Evolutionary conservation across 225 moss, liverwort and hornwort genomes (phyloP).

Genomic region (Bryum argenteum): DNA sequence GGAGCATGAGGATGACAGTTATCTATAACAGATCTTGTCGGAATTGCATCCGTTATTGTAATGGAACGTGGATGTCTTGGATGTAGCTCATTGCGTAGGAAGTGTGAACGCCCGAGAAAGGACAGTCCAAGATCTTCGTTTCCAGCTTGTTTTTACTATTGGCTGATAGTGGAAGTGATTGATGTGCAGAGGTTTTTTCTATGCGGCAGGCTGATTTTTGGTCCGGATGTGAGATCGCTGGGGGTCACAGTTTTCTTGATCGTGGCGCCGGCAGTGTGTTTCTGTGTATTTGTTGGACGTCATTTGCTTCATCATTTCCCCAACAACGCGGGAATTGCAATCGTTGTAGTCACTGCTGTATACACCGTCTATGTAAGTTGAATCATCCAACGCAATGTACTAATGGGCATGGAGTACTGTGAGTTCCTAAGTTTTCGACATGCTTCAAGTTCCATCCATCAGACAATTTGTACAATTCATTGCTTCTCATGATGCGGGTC

Average conservation of each 20-base stretch:
- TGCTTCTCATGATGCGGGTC: neutral
- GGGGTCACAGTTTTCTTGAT: conserved; percentile 82
- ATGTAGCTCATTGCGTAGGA: neutral
- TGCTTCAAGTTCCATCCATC: neutral
- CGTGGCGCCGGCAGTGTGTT: conserved; percentile 73
- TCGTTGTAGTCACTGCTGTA: conserved; percentile 61
- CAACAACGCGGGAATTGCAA: conserved; percentile 59
- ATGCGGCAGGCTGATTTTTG: conserved; percentile 89
- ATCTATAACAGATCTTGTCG: neutral
- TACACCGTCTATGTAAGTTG: conserved; percentile 72
- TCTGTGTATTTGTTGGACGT: conserved; percentile 82
- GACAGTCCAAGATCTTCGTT: neutral
- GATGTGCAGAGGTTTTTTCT: conserved; percentile 89
- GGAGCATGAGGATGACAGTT: neutral
- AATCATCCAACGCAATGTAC: neutral
- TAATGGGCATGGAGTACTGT: neutral
- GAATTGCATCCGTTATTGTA: neutral
- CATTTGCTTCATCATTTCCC: conserved; percentile 57
- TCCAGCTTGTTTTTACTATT: neutral
- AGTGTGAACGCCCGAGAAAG: neutral
- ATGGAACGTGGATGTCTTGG: neutral
- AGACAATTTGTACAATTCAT: no score
- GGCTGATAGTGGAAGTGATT: conserved; percentile 22
- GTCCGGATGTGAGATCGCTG: conserved; percentile 95
- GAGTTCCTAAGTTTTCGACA: neutral